Evolutionary conservation across 1,139 yeast species (phyloP), one percentile per base, ranked within the genome.

Genomic region (Saccharomyces uvarum): DNA sequence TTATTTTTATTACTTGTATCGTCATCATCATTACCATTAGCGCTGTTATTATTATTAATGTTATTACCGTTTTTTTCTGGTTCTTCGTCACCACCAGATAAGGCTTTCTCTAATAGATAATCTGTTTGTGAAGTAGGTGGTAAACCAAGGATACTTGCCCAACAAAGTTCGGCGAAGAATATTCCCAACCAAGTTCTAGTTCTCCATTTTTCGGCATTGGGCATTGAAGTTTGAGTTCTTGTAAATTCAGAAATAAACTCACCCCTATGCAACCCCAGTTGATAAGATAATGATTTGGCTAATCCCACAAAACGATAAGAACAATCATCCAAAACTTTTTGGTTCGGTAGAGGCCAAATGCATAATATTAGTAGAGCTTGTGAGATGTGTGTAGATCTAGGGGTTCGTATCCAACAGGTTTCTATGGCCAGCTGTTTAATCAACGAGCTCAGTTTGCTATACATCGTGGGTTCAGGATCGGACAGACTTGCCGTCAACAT

Each of bases 151-250:
- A 84, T 82, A 14, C 95, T 87, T 13, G 95, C 86, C 95, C 96
- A 88, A 65, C 90, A 87, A 62, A 89, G 95, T 67, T 90, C 97
- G 55, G 88, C 79, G 66, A 90, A 86, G 69, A 88, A 91, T 2
- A 88, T 85, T 0, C 95, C 90, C 38, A 89, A 74, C 97, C 97
- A 91, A 1, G 96, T 83, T 61, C 97, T 77, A 0, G 97, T 89
- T 69, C 98, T 78, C 97, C 97, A 91, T 67, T 84, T 84, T 62
- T 89, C 97, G 3, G 97, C 93, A 70, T 90, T 90, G 0, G 95
- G 95, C 67, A 90, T 76, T 47, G 88, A 81, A 3, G 88, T 95
- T 68, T 91, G 98, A 28, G 93, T 88, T 63, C 98, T 78, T 9
- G 95, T 85, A 63, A 91, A 91, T 66, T 91, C 98, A 61, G 86